These are phyloP conservation scores for Taxillus chinensis DNA, from an alignment of 164 flowering plant species.

Conservation along the genomic window DNA sequence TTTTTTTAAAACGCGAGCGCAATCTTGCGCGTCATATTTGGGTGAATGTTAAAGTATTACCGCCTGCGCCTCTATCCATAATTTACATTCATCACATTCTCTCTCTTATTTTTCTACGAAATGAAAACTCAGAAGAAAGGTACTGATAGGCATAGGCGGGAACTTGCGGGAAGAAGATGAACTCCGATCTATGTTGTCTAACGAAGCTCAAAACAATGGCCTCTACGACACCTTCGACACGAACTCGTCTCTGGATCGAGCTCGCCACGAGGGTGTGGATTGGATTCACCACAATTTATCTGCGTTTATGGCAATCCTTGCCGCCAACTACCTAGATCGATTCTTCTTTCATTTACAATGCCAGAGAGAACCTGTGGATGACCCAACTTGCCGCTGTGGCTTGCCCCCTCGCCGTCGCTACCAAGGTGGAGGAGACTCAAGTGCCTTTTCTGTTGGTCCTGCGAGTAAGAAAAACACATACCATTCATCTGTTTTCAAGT, in stretches of 20 bases:
- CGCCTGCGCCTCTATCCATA: no score
- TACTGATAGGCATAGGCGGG: no score
- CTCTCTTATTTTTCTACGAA: no score
- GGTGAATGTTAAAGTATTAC: no score
- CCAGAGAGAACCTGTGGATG: constrained; percentile 79
- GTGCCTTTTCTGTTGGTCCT: constrained; percentile 72
- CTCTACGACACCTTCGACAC: constrained; percentile 10
- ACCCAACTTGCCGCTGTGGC: constrained; percentile 72
- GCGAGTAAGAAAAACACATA: no score
- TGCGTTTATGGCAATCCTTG: constrained; percentile 59
- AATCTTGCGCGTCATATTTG: no score
- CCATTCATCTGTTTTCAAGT: background rate
- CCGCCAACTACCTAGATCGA: constrained; percentile 69
- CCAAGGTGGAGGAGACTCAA: constrained; percentile 81
- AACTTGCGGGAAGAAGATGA: constrained; percentile 64
- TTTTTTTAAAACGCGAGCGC: no score
- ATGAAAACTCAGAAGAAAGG: no score
- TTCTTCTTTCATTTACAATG: constrained; percentile 40
- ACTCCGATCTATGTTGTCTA: constrained; percentile 35
- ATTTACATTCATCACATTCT: no score
- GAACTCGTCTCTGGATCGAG: constrained; percentile 25
- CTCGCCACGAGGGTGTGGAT: constrained; percentile 48
- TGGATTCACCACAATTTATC: constrained; percentile 73
- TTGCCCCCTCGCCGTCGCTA: constrained; percentile 80
- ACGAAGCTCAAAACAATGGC: constrained; percentile 26